These are phyloP conservation scores for Solidago caesia DNA, from an alignment of 129 eudicot species.

Conservation along the genomic window DNA sequence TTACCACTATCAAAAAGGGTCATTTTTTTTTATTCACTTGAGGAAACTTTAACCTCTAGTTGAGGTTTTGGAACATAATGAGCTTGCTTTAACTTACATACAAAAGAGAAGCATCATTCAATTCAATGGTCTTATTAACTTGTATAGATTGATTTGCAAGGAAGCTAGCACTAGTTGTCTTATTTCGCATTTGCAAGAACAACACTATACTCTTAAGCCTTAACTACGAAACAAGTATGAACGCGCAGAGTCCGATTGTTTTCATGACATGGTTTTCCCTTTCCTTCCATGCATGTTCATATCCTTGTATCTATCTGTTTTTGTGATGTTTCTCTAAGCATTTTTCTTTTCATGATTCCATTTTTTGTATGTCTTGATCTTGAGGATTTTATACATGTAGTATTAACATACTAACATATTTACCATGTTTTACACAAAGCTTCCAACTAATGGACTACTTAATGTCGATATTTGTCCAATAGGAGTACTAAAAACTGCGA, in stretches of 20 bases:
- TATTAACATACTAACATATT: not conserved
- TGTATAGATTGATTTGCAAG: not conserved
- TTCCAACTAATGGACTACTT: not conserved
- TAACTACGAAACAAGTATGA: conserved; percentile 11
- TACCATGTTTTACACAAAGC: not conserved
- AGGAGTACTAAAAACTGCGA: conserved; percentile 2
- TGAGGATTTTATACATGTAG: not conserved
- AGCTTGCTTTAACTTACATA: conserved; percentile 2
- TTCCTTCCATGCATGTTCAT: not conserved
- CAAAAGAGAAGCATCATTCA: conserved; percentile 2
- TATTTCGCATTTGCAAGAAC: too few species aligned
- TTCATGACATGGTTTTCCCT: not conserved
- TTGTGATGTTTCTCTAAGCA: conserved; percentile 20
- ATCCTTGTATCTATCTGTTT: not conserved
- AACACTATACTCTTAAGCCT: not conserved
- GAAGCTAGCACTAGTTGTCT: not conserved
- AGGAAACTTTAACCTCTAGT: conserved; percentile 2
- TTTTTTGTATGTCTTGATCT: not conserved
- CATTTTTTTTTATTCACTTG: conserved; percentile 6
- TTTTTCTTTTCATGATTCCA: not conserved
- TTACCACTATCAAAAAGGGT: conserved; percentile 16
- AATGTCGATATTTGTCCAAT: not conserved
- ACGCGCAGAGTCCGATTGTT: not conserved
- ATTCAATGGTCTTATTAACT: not conserved
- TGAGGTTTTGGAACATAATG: conserved; percentile 3